Evolutionary conservation across 306 rosid genomes (phyloP).

Genomic region (Hylodesmum podocarpum): DNA sequence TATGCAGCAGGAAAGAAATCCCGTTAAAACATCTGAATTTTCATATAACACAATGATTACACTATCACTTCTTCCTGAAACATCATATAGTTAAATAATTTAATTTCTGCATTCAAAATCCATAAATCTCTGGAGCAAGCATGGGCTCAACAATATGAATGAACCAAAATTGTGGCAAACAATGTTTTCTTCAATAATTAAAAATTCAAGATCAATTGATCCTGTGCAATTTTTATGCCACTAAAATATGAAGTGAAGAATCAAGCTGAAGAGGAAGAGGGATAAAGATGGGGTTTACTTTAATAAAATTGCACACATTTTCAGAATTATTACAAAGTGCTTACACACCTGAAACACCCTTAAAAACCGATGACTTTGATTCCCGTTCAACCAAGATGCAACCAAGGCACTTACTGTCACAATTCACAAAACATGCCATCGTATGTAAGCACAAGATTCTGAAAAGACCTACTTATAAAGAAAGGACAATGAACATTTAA

Average conservation of each 20-base stretch:
- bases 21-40: neutral
- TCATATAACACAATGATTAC: neutral
- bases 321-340: conserved; percentile 19
- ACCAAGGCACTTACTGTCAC: conserved; percentile 89
- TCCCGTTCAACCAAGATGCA: conserved; percentile 93
- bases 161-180: neutral
- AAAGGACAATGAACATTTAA: neutral
- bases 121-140: neutral
- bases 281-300: neutral
- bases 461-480: neutral
- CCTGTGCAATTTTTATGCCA: neutral
- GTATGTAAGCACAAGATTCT: conserved; percentile 10
- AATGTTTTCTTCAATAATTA: conserved; percentile 18
- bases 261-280: neutral
- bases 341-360: conserved; percentile 86
- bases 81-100: neutral
- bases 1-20: neutral
- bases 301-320: conserved; percentile 22
- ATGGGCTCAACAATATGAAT: neutral
- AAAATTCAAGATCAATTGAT: conserved; percentile 13
- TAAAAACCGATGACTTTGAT: conserved; percentile 75
- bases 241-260: conserved; percentile 6
- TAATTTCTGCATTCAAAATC: neutral
- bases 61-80: neutral
- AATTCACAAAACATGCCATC: conserved; percentile 33